Evolutionary conservation across 257 asterid species (phyloP).

Genomic region (Primulina eburnea): DNA sequence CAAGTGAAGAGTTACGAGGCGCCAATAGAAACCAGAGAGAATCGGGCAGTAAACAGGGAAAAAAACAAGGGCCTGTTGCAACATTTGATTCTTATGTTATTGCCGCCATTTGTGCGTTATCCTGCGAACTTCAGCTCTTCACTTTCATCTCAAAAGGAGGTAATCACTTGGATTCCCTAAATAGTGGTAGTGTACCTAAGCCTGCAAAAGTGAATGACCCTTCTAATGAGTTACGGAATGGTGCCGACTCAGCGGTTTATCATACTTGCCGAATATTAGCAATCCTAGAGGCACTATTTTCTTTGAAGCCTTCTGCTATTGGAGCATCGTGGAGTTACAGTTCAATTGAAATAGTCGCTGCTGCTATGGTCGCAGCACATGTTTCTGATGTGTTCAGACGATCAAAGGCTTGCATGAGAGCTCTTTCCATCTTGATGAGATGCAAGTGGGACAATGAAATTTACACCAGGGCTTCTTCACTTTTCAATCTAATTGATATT

Average conservation of each 20-base stretch:
- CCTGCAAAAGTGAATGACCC: constrained; percentile 48
- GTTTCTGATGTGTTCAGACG: constrained; percentile 86
- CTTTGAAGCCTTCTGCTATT: constrained; percentile 89
- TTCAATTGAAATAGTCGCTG: constrained; percentile 95
- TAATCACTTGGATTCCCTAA: constrained; percentile 33
- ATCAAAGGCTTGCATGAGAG: constrained; percentile 96
- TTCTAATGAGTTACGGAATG: constrained; percentile 50
- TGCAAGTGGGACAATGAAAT: constrained; percentile 94
- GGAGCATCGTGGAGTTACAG: constrained; percentile 92
- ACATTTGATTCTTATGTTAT: constrained; percentile 96
- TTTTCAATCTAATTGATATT: constrained; percentile 83
- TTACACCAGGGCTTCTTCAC: constrained; percentile 83
- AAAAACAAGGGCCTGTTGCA: constrained; percentile 89
- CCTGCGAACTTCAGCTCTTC: constrained; percentile 91
- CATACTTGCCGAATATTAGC: constrained; percentile 86
- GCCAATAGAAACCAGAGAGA: constrained; percentile 43
- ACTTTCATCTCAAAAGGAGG: constrained; percentile 72
- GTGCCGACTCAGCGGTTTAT: constrained; percentile 77
- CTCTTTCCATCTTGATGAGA: constrained; percentile 71
- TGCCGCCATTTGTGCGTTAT: constrained; percentile 97
- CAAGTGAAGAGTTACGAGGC: constrained; percentile 38
- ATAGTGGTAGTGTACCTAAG: constrained; percentile 31
- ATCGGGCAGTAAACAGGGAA: constrained; percentile 40
- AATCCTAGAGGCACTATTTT: constrained; percentile 96
- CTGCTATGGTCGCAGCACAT: constrained; percentile 99